A percentile compares a stretch with the other conserved stretches of the same genome.
Evolutionary conservation across 2,329 filamentous ascomycete genomes (phyloP).

Genomic region (Gyromitra esculenta): DNA sequence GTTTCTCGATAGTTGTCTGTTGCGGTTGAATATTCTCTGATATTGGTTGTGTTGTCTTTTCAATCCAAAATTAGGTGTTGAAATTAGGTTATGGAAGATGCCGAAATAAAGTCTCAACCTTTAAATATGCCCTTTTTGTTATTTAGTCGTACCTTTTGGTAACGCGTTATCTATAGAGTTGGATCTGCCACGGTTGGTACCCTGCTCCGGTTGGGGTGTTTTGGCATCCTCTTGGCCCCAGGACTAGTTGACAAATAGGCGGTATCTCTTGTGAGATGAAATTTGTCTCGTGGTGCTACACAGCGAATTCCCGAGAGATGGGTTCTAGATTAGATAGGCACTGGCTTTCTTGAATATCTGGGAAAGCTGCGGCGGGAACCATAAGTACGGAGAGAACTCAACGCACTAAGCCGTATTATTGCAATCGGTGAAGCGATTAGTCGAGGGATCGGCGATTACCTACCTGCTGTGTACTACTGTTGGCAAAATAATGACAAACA

Average conservation of each 20-base stretch:
- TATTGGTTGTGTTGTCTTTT: slow-evolving; percentile 7
- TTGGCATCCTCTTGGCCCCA: background rate
- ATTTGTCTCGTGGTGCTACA: slow-evolving; percentile 11
- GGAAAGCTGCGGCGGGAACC: slow-evolving; percentile 32
- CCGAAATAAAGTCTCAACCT: slow-evolving; percentile 8
- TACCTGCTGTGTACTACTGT: slow-evolving; percentile 1
- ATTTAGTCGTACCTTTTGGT: background rate
- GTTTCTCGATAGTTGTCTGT: background rate
- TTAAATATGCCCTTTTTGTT: background rate
- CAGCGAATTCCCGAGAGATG: slow-evolving; percentile 27
- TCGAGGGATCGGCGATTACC: slow-evolving; percentile 22
- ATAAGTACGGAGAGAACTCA: slow-evolving; percentile 26
- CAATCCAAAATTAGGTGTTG: slow-evolving; percentile 6
- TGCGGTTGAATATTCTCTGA: slow-evolving; percentile 4
- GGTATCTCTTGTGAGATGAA: background rate
- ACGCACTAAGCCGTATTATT: slow-evolving; percentile 38
- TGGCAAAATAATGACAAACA: slow-evolving; percentile 19
- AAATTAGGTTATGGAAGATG: slow-evolving; percentile 9
- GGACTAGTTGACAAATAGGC: slow-evolving; percentile 29
- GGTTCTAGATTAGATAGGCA: slow-evolving; percentile 28
- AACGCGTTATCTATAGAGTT: background rate
- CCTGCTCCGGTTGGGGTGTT: background rate
- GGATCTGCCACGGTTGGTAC: background rate
- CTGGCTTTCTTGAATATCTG: slow-evolving; percentile 34
- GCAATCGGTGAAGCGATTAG: slow-evolving; percentile 17